A percentile compares a stretch with the other conserved stretches of the same genome.
phyloP scores from a whole-genome alignment of 2,329 filamentous ascomycete species.

The Fusarium bulbicola region DNA sequence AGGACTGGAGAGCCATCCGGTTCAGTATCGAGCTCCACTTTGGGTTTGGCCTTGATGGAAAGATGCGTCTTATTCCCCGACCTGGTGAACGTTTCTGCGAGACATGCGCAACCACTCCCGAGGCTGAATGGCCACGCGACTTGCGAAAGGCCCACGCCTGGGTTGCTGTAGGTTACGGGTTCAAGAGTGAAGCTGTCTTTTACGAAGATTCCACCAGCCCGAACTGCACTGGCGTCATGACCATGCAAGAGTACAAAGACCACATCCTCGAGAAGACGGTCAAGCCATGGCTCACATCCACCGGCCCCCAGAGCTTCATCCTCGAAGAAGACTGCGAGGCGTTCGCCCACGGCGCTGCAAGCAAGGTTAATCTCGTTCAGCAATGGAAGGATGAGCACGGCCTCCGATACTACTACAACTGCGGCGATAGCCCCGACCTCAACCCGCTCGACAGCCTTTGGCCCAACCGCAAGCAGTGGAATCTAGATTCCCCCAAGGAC shows the following conservation, averaged over 20 bases:
- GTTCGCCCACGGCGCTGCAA: conserved; percentile 48
- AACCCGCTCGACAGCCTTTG: conserved; percentile 49
- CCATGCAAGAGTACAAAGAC: conserved; percentile 48
- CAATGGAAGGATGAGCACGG: conserved; percentile 49
- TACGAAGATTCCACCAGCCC: conserved; percentile 49
- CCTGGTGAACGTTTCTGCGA: conserved; percentile 48
- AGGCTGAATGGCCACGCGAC: conserved; percentile 46
- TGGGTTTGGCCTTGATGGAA: conserved; percentile 50
- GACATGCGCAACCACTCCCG: conserved; percentile 37
- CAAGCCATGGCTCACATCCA: conserved; percentile 45
- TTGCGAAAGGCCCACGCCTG: conserved; percentile 48
- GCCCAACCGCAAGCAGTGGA: conserved; percentile 49
- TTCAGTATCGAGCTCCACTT: conserved; percentile 52
- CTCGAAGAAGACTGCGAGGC: conserved; percentile 49
- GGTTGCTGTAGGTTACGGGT: conserved; percentile 48
- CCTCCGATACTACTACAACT: conserved; percentile 47
- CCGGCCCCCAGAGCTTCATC: conserved; percentile 40
- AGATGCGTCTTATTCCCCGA: conserved; percentile 47
- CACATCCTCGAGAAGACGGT: conserved; percentile 47
- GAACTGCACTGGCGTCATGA: conserved; percentile 45
- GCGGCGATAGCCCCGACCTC: conserved; percentile 50
- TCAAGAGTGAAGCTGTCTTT: conserved; percentile 51
- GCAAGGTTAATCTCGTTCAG: conserved; percentile 49
- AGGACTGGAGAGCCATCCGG: conserved; percentile 47
- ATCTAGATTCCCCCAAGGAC: conserved; percentile 39